These are phyloP conservation scores for Eimeria necatrix DNA, from an alignment of 169 alveolate genomes.

Conservation along the genomic window DNA sequence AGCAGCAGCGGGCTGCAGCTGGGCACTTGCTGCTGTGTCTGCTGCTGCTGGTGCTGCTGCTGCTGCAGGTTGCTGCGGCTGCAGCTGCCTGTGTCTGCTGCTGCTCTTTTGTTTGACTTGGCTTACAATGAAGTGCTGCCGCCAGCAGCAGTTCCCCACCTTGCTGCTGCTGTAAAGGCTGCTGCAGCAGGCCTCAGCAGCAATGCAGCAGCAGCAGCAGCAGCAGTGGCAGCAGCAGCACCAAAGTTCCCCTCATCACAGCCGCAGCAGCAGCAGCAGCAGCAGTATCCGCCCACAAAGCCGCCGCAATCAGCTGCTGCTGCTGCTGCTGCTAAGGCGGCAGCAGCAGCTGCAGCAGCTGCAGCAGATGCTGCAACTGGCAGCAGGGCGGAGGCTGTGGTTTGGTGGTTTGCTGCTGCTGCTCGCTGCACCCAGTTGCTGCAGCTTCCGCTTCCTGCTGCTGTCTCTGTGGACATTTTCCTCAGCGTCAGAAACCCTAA, in stretches of 20 bases:
- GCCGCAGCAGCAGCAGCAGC: too few species aligned
- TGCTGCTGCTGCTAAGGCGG: not conserved
- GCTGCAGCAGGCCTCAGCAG: too few species aligned
- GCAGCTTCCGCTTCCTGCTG: not conserved
- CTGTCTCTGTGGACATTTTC: not conserved
- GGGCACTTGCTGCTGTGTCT: too few species aligned
- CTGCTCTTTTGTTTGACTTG: not conserved
- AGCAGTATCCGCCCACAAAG: not conserved
- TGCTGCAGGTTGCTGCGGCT: slow-evolving; percentile 10
- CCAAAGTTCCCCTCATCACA: too few species aligned
- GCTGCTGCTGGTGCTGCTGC: not conserved
- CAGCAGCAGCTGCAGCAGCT: not conserved
- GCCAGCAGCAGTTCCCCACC: not conserved
- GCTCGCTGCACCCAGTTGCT: too few species aligned
- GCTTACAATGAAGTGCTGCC: not conserved
- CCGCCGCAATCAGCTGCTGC: not conserved
- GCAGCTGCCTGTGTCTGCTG: not conserved
- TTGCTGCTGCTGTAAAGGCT: too few species aligned
- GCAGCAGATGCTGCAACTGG: not conserved
- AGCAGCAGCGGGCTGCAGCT: too few species aligned
- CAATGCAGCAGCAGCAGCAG: too few species aligned
- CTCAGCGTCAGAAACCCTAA: not conserved
- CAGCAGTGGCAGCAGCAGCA: too few species aligned
- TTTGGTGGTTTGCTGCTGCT: not conserved
- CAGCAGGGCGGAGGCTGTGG: not conserved